Base-by-base conservation (phyloP, 768 basidiomycete genomes). In the Clavulina sp. region DNA sequence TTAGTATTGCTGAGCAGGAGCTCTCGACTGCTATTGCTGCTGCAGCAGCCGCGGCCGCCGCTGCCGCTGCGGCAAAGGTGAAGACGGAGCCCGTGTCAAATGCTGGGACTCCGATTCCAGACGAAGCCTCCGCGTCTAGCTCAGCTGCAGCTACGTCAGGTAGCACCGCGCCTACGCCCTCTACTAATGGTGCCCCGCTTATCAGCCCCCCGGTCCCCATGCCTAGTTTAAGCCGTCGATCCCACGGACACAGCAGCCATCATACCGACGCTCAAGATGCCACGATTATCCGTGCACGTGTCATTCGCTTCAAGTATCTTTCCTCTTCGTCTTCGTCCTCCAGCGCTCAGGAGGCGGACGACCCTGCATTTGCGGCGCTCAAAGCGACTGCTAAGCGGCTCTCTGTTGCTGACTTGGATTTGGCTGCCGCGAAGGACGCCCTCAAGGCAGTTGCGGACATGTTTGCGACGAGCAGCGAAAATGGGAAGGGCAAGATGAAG, bases 231-330 rank as follows among this genome's bases (percentile, higher is more conserved):
- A 85, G 80, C 67, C 85, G 80, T 55, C 63, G 78, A 18, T 72
- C 79, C 5, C n/a, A n/a, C n/a, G n/a, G n/a, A n/a, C n/a, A n/a
- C n/a, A n/a, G n/a, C n/a, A 76, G 83, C 1, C 64, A 79, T 36
- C 73, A 81, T 3, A 62, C 84, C 51, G 84, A 91, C 52, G 83
- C 84, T 6, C 84, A 86, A 60, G 95, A 99, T 65, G 81, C 82
- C 4, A 85, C 92, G 59, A 93, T 91, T 23, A 63, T 93, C 41
- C 82, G 95, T n/a, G 82, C 87, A 46, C 78, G 88, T 13, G 79
- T 95, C 41, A 80, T 97, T 57, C 77, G 82, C 50, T 84, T 91
- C 66, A 87, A 82, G 60, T 79, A 82, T 61, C 70, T 85, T 5
- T 61, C 60, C 24, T 61, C 61, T 7, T 57, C 59, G 7, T 54